These are phyloP conservation scores for Phylloporus sp. DNA, from an alignment of 768 basidiomycete genomes.

Conservation along the genomic window DNA sequence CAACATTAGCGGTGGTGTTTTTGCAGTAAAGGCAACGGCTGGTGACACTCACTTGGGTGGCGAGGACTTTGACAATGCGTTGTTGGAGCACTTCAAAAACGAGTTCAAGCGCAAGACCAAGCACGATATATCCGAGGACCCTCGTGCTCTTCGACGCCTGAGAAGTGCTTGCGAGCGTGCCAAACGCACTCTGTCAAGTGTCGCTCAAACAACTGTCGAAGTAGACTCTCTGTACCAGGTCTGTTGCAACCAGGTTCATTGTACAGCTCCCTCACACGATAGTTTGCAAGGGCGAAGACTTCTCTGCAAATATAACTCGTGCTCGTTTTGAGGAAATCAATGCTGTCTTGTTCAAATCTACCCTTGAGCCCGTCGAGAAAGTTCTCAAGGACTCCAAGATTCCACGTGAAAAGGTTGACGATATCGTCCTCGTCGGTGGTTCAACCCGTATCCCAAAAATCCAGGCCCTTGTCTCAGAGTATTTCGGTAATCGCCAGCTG, in stretches of 20 bases:
- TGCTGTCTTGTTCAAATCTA: conserved; percentile 91
- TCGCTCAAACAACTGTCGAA: conserved; percentile 98
- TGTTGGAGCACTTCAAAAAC: conserved; percentile 98
- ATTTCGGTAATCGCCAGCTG: conserved; percentile 94
- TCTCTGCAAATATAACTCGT: conserved; percentile 97
- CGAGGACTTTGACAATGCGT: conserved; percentile 99
- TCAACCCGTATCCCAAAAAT: conserved; percentile 99
- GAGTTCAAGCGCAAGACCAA: conserved; percentile 99
- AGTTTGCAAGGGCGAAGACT: conserved; percentile 81
- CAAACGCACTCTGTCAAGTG: conserved; percentile 97
- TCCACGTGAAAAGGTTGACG: conserved; percentile 93
- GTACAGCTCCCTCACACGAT: conserved; percentile 7
- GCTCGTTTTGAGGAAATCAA: conserved; percentile 99
- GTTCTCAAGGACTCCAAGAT: conserved; percentile 99
- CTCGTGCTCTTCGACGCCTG: conserved; percentile 94
- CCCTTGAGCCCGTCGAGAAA: conserved; percentile 97
- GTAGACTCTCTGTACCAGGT: conserved; percentile 98
- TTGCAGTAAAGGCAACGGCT: conserved; percentile 98
- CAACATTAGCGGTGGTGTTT: conserved; percentile 97
- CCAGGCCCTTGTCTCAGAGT: conserved; percentile 96
- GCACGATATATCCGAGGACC: conserved; percentile 94
- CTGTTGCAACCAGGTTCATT: conserved; percentile 14
- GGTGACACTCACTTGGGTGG: conserved; percentile 99
- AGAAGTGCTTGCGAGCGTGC: conserved; percentile 99
- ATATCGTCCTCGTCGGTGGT: conserved; percentile 99